Evolutionary conservation across 345 rosid genomes (phyloP), one percentile per base, ranked within the genome.

Genomic region (Euphorbia tirucalli): DNA sequence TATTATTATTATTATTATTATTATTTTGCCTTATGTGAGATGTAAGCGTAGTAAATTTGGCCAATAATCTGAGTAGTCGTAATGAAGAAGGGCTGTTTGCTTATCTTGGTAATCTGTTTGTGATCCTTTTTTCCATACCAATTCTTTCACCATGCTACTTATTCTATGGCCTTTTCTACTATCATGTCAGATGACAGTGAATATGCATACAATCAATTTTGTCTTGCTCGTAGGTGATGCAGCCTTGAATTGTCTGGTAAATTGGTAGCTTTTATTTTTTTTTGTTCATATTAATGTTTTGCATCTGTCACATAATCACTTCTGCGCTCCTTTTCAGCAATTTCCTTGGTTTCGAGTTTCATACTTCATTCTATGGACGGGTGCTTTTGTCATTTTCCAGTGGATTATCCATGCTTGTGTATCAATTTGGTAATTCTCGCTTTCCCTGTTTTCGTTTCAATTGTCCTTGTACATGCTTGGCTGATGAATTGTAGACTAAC

Each of bases 361-460:
- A 52, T 89, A 87, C 85, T 89, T 91, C 77, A 48, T 89, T 74
- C 69, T 86, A 32, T 89, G 87, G 87, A 91, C 90, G 21, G 85
- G 83, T 46, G 19, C 67, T 66, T 89, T 77, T 58, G 89, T 89
- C 60, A 75, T 86, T 70, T 85, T 84, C 85, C 86, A 87, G 43
- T 91, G 93, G 93, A 73, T 78, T 35, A 4, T 85, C 46, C 97
- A 87, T 78, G 84, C 83, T 50, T 86, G 75, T 71, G 55, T 74
- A 80, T 46, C 74, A 11, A 77, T 83, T 4, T 65, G 86, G 91
- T 87, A 83, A 78, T 44, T 25, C 27, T 30, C 27, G 24, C 4
- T 64, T 24, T 49, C 69, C 70, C 5, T 39, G 52, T 2, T 50
- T 50, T 30, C 8, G 28, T 28, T 49, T 75, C 65, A 19, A 0